Evolutionary conservation across 75 land plant genomes (phyloP), one percentile per base, ranked within the genome.

Genomic region (Cupressus sempervirens): DNA sequence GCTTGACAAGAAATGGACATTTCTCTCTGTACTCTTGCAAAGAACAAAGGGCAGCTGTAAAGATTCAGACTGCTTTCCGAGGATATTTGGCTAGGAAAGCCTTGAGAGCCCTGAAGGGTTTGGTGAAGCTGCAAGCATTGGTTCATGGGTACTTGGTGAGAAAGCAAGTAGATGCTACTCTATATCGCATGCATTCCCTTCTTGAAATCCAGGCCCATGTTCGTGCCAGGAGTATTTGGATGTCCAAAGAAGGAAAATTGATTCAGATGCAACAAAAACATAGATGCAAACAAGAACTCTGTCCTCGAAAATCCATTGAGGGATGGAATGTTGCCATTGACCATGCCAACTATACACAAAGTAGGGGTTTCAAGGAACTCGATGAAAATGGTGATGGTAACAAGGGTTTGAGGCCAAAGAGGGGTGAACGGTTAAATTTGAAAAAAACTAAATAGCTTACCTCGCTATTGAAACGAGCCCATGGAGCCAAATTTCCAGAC

Each of bases 1-100:
- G 92, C 52, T 86, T 94, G 40, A 94, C 95, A 5, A 94, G 92
- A 76, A 89, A 90, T n/a, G 88, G 93, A 6, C 85, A 90, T 13
- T 88, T 88, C 0, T 82, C 86, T 58, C 12, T 85, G 75, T 82
- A 87, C 32, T 70, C 67, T 15, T 88, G 89, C 16, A 84, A 6
- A 40, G 90, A 94, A 70, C 73, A 54, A 36, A 80, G 87, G 90
- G 92, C 94, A 52, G 97, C 94, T 15, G 76, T 84, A 35, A 90
- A 86, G 87, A 95, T 95, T 87, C 97, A 95, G 79, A 85, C 88
- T 13, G 86, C 86, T 23, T 95, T 95, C 52, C 85, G 95, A 38
- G 97, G 93, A 13, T 95, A 86, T 65, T 83, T 95, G 96, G 90
- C 90, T 40, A 84, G 90, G 82, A 81, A 80, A 45, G 90, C 90